These are phyloP conservation scores for Lathyrus sativus DNA, from an alignment of 306 rosid species.

Conservation along the genomic window DNA sequence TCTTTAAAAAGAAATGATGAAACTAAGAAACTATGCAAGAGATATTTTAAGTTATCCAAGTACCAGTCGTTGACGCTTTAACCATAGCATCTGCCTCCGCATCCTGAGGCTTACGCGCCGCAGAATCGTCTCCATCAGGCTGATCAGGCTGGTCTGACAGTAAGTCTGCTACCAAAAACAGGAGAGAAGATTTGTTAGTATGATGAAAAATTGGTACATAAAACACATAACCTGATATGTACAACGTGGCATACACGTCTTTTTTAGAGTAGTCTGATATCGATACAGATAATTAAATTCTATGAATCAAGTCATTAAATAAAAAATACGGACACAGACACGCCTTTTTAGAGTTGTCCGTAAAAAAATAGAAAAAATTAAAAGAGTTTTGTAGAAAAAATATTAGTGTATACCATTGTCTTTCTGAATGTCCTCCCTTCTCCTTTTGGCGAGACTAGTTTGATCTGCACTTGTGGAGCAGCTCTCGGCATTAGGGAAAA, in stretches of 20 bases:
- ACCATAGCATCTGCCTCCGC: conserved; percentile 66
- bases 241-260: too few relatives aligned
- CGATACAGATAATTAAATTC: too few relatives aligned
- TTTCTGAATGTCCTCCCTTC: too few relatives aligned
- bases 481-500: too few relatives aligned
- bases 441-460: too few relatives aligned
- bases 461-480: too few relatives aligned
- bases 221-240: background rate
- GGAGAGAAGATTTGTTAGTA: background rate
- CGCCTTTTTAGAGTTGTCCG: too few relatives aligned
- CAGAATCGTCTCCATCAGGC: conserved; percentile 68
- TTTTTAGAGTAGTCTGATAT: too few relatives aligned
- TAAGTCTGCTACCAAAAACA: conserved; percentile 57
- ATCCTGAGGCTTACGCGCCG: background rate
- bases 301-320: too few relatives aligned
- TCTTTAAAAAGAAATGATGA: background rate
- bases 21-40: conserved; percentile 2
- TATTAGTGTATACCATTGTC: background rate
- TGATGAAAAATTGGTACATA: conserved; percentile 31
- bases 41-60: background rate
- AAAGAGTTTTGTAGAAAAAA: too few relatives aligned
- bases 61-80: conserved; percentile 80
- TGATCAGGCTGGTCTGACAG: conserved; percentile 85
- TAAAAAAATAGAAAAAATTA: too few relatives aligned
- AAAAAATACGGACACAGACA: too few relatives aligned